Evolutionary conservation across 2,329 filamentous ascomycete species (phyloP), one percentile per base, ranked within the genome.

Genomic region (Xylariaceae sp.): DNA sequence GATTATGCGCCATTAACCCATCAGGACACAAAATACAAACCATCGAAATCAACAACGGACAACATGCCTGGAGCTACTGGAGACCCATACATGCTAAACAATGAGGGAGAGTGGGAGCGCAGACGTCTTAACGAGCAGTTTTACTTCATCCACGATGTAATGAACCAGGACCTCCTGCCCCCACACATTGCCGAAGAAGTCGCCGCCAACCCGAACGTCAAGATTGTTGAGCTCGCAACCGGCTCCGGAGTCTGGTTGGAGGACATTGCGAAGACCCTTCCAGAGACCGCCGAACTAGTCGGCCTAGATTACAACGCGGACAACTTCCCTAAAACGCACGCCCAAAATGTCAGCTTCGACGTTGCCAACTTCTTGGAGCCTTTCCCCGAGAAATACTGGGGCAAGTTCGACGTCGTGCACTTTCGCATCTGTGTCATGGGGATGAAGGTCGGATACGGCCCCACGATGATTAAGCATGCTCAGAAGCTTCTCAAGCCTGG

Each of bases 171-270:
- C 22, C 22, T 53, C 17, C 41, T 57, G 22, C 55, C 51, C 16
- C 13, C 19, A 19, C 53, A 55, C 48, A 44, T 54, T 36, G 18
- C 28, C n/a, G 14, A 17, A 5, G 11, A 50, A 14, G 17, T 58
- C 14, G 43, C 44, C 5, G 22, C 47, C 7, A 50, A 34, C 17
- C 48, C 53, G 2, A 41, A 52, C 6, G 55, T 55, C 2, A 47
- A 49, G 10, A 19, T 59, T 16, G 47, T 49, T 17, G 57, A 58
- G 1, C 12, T 56, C 22, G 55, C 55, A 4, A 57, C 58, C 5
- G 56, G 56, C 4, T 48, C 54, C 7, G 51, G 33, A 13, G 47
- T 58, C 10, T 60, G 56, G 57, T 39, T 59, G 10, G 40, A n/a
- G 5, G 52, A 55, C 7, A 41, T 59, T 13, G 48, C 56, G 5